Percentiles rank a stretch among this genome's conserved stretches.
These are phyloP conservation scores for Backusella psychrophila DNA, from an alignment of 192 early-diverging fungal genomes.

Conservation along the genomic window DNA sequence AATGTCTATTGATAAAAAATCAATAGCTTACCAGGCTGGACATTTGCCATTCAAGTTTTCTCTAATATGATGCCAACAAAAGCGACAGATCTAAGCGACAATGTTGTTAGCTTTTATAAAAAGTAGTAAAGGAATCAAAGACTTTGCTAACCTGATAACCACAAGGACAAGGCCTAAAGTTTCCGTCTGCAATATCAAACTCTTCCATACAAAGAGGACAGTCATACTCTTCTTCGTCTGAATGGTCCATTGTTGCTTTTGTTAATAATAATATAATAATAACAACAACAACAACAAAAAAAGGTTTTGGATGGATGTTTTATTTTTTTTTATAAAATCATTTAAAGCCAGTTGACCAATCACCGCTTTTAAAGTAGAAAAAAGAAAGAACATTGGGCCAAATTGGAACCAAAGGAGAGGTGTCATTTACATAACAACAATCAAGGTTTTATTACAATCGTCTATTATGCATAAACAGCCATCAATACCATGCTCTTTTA, in stretches of 20 bases:
- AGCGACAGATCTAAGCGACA: slow-evolving; percentile 85
- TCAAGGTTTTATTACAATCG: no score
- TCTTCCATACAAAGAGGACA: slow-evolving; percentile 99
- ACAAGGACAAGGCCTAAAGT: slow-evolving; percentile 97
- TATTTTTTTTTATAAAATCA: background rate
- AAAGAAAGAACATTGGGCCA: no score
- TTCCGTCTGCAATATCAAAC: slow-evolving; percentile 93
- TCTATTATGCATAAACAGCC: no score
- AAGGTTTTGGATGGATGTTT: background rate
- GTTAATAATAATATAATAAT: background rate
- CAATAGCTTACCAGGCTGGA: slow-evolving; percentile 71
- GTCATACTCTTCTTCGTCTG: slow-evolving; percentile 83
- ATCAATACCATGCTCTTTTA: no score
- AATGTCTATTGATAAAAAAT: background rate
- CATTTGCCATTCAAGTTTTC: slow-evolving; percentile 88
- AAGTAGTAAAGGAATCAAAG: background rate
- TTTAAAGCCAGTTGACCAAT: background rate
- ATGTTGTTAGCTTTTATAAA: background rate
- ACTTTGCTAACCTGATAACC: slow-evolving; percentile 83
- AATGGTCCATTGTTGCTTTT: background rate
- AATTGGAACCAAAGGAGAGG: no score
- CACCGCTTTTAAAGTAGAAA: background rate
- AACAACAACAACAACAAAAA: background rate
- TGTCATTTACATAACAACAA: no score
- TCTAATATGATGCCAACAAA: slow-evolving; percentile 97